These are phyloP conservation scores for Sedum album DNA, from an alignment of 164 flowering plant species.

Conservation along the genomic window DNA sequence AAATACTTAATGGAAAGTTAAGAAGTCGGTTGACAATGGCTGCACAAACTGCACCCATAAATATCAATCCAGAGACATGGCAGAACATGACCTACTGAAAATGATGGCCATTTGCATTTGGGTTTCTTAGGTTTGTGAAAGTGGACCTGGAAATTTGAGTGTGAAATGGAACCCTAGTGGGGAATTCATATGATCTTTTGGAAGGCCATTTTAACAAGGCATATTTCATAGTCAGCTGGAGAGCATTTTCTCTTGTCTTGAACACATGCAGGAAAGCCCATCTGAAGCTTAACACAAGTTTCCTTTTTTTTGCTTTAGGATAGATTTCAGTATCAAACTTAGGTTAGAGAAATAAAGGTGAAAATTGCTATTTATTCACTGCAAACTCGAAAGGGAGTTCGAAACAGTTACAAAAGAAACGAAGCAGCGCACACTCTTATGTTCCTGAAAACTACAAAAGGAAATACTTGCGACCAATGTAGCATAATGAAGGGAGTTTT, in stretches of 20 bases:
- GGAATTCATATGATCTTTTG: neutral
- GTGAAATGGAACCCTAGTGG: conserved; percentile 1
- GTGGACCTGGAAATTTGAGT: neutral
- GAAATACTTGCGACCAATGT: too few species aligned
- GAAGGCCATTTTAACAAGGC: too few species aligned
- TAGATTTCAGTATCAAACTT: neutral
- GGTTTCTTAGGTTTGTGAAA: neutral
- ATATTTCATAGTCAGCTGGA: too few species aligned
- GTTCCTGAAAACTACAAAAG: too few species aligned
- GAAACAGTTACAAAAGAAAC: neutral
- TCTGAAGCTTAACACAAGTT: neutral
- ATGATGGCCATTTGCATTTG: neutral
- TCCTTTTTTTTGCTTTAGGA: neutral
- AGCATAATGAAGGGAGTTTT: too few species aligned
- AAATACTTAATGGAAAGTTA: neutral
- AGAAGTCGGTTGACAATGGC: neutral
- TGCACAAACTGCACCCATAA: neutral
- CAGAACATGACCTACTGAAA: conserved; percentile 6
- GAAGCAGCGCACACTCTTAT: neutral
- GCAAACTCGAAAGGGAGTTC: neutral
- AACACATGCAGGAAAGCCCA: neutral
- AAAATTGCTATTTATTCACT: neutral
- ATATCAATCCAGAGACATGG: neutral
- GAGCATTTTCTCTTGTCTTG: neutral
- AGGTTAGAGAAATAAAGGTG: neutral